A percentile compares a stretch with the other conserved stretches of the same genome.
Conservation (phyloP, 2,329 filamentous ascomycete species). For the Penicillium fuscoglaucum region DNA sequence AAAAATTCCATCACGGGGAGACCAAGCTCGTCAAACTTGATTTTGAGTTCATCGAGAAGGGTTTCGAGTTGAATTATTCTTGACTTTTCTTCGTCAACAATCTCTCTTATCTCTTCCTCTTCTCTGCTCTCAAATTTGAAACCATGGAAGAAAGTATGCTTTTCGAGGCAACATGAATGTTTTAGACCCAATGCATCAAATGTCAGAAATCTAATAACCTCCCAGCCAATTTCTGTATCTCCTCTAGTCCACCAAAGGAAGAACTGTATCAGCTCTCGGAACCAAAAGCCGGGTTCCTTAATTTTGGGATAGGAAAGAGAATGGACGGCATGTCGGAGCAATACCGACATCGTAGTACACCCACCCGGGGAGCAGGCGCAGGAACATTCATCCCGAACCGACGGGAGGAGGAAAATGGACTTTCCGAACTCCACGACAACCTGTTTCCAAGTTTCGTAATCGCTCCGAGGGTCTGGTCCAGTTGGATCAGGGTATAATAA, state of each 20-base stretch:
- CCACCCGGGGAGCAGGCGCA: constrained; percentile 5
- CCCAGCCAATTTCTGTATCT: neutral
- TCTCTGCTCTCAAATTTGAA: neutral
- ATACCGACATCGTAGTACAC: constrained; percentile 5
- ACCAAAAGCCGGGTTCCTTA: neutral
- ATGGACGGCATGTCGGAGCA: neutral
- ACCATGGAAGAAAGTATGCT: too few species aligned
- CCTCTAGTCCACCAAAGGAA: neutral
- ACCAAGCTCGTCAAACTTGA: constrained; percentile 4
- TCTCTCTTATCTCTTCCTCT: constrained; percentile 1
- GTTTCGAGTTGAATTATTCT: neutral
- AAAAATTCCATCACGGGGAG: constrained; percentile 5
- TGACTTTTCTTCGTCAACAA: neutral
- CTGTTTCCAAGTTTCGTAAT: neutral
- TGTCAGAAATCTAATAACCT: neutral
- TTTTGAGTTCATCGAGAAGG: neutral
- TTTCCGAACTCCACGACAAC: neutral
- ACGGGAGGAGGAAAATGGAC: neutral
- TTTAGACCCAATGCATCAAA: constrained; percentile 8
- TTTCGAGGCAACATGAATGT: constrained; percentile 4
- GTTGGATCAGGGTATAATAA: too few species aligned
- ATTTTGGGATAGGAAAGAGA: accelerated
- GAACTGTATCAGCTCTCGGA: neutral
- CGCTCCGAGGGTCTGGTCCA: too few species aligned
- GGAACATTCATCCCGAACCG: neutral